phyloP scores from a whole-genome alignment of 1,284 basidiomycete genomes.

The Caloboletus firmus region DNA sequence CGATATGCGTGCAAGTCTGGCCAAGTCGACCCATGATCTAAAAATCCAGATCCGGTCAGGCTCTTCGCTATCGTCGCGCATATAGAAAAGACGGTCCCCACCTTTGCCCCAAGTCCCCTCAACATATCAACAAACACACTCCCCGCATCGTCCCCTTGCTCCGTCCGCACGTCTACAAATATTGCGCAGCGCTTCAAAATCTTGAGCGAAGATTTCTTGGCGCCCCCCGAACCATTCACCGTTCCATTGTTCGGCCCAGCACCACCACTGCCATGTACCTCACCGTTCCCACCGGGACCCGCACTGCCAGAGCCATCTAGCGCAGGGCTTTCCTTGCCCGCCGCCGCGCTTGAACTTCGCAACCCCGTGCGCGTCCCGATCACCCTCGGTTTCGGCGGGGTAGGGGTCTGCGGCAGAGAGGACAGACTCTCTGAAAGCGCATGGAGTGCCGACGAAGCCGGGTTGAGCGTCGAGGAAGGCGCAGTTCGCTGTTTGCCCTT shows the following conservation, averaged over 20 bases:
- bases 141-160: constrained; percentile 83
- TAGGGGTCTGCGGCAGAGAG: constrained; percentile 42
- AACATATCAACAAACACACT: constrained; percentile 86
- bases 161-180: constrained; percentile 87
- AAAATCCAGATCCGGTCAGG: constrained; percentile 3
- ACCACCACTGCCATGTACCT: constrained; percentile 16
- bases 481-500: constrained; percentile 29
- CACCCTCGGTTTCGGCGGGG: constrained; percentile 41
- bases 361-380: constrained; percentile 32
- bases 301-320: constrained; percentile 20
- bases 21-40: constrained; percentile 64
- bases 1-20: constrained; percentile 85
- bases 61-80: not conserved
- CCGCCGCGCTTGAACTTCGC: constrained; percentile 39
- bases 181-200: constrained; percentile 78
- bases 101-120: constrained; percentile 78
- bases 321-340: constrained; percentile 34
- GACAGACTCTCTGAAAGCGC: constrained; percentile 57
- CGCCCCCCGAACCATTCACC: constrained; percentile 21
- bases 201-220: constrained; percentile 35
- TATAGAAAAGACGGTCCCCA: constrained; percentile 38
- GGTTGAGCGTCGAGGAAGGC: constrained; percentile 44
- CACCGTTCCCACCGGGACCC: constrained; percentile 9
- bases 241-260: constrained; percentile 20
- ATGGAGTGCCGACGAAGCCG: constrained; percentile 59